Conservation (phyloP, 2,329 filamentous ascomycete genomes). For the Epicoccum nigrum region DNA sequence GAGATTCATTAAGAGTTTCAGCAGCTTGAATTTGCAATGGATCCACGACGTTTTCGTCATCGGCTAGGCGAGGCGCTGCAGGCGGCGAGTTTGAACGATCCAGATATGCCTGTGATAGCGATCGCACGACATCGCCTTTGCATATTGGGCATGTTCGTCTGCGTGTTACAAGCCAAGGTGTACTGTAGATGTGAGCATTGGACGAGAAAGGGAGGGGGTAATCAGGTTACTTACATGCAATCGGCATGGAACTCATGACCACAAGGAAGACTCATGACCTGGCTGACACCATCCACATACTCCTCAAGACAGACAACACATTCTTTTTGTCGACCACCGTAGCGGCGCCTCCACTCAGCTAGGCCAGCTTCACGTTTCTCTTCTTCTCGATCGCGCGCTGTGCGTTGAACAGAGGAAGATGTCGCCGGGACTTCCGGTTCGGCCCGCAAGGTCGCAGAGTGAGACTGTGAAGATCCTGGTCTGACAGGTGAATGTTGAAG, state of each 20-base stretch:
- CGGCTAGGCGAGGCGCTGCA: conserved; percentile 22
- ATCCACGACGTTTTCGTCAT: conserved; percentile 47
- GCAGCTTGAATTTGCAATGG: conserved; percentile 54
- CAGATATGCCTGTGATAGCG: conserved; percentile 43
- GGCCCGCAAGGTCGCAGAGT: conserved; percentile 67
- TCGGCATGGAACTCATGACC: conserved; percentile 97
- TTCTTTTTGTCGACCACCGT: conserved; percentile 74
- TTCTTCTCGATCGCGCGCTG: conserved; percentile 48
- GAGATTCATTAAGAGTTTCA: conserved; percentile 54
- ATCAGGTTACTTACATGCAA: conserved; percentile 83
- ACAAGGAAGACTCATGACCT: conserved; percentile 95
- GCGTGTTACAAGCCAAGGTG: conserved; percentile 93
- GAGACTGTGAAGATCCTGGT: conserved; percentile 52
- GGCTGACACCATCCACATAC: conserved; percentile 90
- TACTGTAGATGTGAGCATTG: conserved; percentile 61
- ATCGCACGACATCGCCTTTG: conserved; percentile 89
- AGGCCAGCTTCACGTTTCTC: conserved; percentile 61
- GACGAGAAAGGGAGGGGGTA: neutral
- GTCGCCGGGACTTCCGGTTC: conserved; percentile 63
- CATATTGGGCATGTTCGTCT: conserved; percentile 98
- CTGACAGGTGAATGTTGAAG: conserved; percentile 59
- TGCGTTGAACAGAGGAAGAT: conserved; percentile 37
- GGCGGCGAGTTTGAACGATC: conserved; percentile 34
- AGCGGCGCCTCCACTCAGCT: conserved; percentile 62
- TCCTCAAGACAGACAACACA: conserved; percentile 97